phyloP scores from a whole-genome alignment of 495 filamentous ascomycete species.

The Podospora pseudopauciseta region DNA sequence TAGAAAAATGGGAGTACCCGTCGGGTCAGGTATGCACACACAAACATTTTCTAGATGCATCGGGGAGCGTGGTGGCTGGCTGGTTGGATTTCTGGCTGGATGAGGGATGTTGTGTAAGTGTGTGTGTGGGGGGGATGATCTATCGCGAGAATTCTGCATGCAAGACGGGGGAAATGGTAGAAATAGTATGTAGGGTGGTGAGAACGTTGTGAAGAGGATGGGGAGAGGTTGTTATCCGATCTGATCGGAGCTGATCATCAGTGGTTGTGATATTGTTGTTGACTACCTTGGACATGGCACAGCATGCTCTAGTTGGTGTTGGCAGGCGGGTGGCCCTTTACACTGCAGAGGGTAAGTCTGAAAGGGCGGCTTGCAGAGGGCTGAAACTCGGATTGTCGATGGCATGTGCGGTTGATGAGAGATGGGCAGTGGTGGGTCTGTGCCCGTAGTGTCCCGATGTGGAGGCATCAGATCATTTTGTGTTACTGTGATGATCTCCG shows the following conservation, averaged over 20 bases:
- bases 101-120: not conserved
- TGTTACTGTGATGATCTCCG: not conserved
- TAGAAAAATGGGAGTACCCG: not conserved
- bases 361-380: not conserved
- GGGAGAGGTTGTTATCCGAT: not conserved
- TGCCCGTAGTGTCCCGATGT: not conserved
- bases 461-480: not conserved
- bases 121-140: not conserved
- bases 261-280: not conserved
- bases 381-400: not conserved
- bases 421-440: not conserved
- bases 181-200: not conserved
- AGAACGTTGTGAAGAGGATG: no score
- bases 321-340: not conserved
- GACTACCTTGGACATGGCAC: not conserved
- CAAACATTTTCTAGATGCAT: not conserved
- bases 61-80: not conserved
- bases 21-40: not conserved
- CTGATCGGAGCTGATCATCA: not conserved
- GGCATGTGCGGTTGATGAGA: not conserved
- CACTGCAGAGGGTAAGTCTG: not conserved
- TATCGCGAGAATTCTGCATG: not conserved
- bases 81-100: not conserved
- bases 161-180: not conserved
- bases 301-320: not conserved